A percentile compares a stretch with the other conserved stretches of the same genome.
phyloP scores from a whole-genome alignment of 805 yeast species.

The Ogataea salicorniae region DNA sequence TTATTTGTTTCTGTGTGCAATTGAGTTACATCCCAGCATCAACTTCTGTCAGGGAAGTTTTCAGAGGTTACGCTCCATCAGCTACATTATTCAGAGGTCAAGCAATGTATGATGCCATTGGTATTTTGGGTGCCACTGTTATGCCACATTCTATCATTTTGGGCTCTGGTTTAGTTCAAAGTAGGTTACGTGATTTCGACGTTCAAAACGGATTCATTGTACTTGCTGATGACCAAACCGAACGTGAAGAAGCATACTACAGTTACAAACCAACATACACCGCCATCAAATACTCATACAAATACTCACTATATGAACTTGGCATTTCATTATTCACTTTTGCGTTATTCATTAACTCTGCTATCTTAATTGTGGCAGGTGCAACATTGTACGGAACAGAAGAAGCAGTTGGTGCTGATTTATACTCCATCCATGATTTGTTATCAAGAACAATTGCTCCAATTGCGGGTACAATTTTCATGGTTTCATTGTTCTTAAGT shows the following conservation, averaged over 20 bases:
- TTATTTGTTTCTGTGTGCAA: conserved; percentile 42
- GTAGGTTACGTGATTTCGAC: conserved; percentile 42
- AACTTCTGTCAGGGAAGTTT: conserved; percentile 26
- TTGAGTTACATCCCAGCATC: conserved; percentile 32
- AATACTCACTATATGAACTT: conserved; percentile 63
- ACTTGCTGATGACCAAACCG: conserved; percentile 18
- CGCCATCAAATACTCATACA: conserved; percentile 66
- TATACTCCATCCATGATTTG: conserved; percentile 64
- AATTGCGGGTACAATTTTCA: conserved; percentile 74
- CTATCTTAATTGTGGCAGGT: conserved; percentile 75
- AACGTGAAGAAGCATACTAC: conserved; percentile 36
- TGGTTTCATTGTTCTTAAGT: conserved; percentile 70
- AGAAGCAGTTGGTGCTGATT: conserved; percentile 64
- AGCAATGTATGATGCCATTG: conserved; percentile 43
- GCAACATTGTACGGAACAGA: conserved; percentile 62
- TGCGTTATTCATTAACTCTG: conserved; percentile 78
- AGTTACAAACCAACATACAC: conserved; percentile 57
- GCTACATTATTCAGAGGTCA: conserved; percentile 36
- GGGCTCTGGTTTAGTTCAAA: conserved; percentile 46
- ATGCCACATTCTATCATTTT: conserved; percentile 48
- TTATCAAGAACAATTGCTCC: conserved; percentile 55
- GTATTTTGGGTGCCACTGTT: conserved; percentile 46
- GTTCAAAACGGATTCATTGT: conserved; percentile 31
- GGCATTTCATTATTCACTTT: conserved; percentile 63
- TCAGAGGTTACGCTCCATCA: conserved; percentile 42